Conservation (phyloP, 2,329 filamentous ascomycete species). For the Aspergillus ochraceoroseus region DNA sequence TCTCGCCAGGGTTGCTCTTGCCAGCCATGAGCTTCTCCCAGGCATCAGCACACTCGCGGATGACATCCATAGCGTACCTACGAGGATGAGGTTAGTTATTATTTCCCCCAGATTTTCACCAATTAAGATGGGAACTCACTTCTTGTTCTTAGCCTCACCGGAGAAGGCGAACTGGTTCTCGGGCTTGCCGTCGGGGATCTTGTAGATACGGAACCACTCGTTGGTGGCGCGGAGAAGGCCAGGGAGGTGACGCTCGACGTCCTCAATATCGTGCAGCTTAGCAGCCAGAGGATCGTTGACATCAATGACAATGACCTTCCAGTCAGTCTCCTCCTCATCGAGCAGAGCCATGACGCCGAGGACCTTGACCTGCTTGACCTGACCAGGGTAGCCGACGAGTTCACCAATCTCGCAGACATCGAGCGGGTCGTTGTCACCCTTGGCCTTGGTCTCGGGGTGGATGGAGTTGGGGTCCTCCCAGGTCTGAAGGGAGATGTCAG, state of each 20-base stretch:
- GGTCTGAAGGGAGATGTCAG: slow-evolving; percentile 55
- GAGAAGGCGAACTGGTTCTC: slow-evolving; percentile 99
- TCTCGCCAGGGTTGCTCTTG: slow-evolving; percentile 71
- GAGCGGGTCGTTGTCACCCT: slow-evolving; percentile 98
- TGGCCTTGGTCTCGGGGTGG: slow-evolving; percentile 99
- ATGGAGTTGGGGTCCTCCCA: slow-evolving; percentile 97
- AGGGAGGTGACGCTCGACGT: slow-evolving; percentile 96
- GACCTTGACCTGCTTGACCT: slow-evolving; percentile 99
- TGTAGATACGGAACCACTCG: slow-evolving; percentile 99
- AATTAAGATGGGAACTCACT: slow-evolving; percentile 50
- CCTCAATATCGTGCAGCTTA: slow-evolving; percentile 98
- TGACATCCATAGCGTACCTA: slow-evolving; percentile 88
- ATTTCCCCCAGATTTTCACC: too few species aligned
- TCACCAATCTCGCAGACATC: slow-evolving; percentile 99
- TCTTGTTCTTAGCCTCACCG: slow-evolving; percentile 99
- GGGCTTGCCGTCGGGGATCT: slow-evolving; percentile 99
- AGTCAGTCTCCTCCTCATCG: slow-evolving; percentile 99
- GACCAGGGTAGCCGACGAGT: slow-evolving; percentile 89
- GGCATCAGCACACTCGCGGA: slow-evolving; percentile 92
- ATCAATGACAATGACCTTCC: slow-evolving; percentile 99
- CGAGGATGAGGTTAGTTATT: slow-evolving; percentile 2
- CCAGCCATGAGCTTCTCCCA: slow-evolving; percentile 95
- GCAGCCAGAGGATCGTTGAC: slow-evolving; percentile 92
- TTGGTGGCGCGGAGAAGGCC: slow-evolving; percentile 96
- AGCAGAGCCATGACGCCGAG: slow-evolving; percentile 98